Evolutionary conservation across 805 yeast genomes (phyloP), one percentile per base, ranked within the genome.

Genomic region (Dipodascus albidus): DNA sequence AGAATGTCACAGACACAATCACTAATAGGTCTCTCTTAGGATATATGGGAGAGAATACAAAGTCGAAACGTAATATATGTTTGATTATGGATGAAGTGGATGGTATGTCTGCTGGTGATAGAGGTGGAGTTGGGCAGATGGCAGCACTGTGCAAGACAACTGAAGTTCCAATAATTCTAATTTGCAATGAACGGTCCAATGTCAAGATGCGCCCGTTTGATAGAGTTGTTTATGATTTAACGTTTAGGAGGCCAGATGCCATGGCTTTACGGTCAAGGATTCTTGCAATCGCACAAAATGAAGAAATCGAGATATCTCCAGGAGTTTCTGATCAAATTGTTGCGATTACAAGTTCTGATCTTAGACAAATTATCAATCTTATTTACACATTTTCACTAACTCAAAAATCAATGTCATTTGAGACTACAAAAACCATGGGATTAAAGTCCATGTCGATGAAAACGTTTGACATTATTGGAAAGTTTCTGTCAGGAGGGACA

Each of bases 81-180:
- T 74, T 93, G 50, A 85, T 93, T 58, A 89, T 93, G 98, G 99
- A 93, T 70, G 99, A 93, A 71, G 98, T 93, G 24, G 99, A 93
- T 67, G 99, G 99, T 60, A 93, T 93, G 98, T 87, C 96, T 41
- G 89, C 93, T 64, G 99, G 99, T 59, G 99, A 93, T 69, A 83
- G 93, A 61, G 99, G 99, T 57, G 99, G 99, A 57, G 96, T 91
- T 23, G 97, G 96, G 22, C 95, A 89, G 56, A 75, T 93, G 68
- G 88, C 97, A 0, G 82, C 84, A 44, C 84, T 87, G 61, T 90
- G 97, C 65, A 77, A 84, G 48, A 83, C 81, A 51, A 89, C 98
- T 0, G 77, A 81, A 48, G 87, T 91, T 60, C 99, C 99, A 15
- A 78, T 93, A 72, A 89, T 93, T 55, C 74, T 91, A 52, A 90